phyloP scores from a whole-genome alignment of 2,329 filamentous ascomycete species.

The Colletotrichum musae region DNA sequence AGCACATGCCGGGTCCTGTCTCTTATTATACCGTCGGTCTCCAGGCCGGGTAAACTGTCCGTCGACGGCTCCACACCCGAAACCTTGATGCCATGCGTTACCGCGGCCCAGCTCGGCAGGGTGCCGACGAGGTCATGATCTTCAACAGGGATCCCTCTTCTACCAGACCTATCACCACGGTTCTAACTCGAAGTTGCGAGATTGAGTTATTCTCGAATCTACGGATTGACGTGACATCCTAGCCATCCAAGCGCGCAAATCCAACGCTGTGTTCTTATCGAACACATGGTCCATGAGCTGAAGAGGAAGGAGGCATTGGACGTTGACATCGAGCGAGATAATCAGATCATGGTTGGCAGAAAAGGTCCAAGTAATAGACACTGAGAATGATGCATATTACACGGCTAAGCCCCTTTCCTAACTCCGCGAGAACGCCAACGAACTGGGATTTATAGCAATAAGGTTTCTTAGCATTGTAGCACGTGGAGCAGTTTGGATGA shows the following conservation, averaged over 20 bases:
- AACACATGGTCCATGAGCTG: neutral
- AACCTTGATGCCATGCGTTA: slow-evolving; percentile 17
- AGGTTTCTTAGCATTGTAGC: slow-evolving; percentile 32
- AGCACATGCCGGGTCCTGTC: neutral
- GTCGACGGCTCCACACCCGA: slow-evolving; percentile 23
- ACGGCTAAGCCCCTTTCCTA: neutral
- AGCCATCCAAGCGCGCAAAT: neutral
- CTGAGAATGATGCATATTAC: too few species aligned
- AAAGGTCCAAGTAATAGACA: too few species aligned
- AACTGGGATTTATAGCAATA: slow-evolving; percentile 5
- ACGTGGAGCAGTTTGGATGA: slow-evolving; percentile 29
- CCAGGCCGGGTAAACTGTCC: slow-evolving; percentile 2
- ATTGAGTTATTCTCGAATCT: slow-evolving; percentile 4
- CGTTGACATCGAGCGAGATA: too few species aligned
- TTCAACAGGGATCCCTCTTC: slow-evolving; percentile 6
- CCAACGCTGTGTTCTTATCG: neutral
- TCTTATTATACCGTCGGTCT: neutral
- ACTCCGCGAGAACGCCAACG: neutral
- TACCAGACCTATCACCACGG: neutral
- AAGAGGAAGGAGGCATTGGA: neutral
- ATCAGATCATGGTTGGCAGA: too few species aligned
- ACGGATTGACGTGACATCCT: neutral
- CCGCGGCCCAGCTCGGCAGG: slow-evolving; percentile 11
- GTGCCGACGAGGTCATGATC: slow-evolving; percentile 23
- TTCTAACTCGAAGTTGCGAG: neutral